A percentile compares a stretch with the other conserved stretches of the same genome.
These are phyloP conservation scores for Rhodotorula paludigena DNA, from an alignment of 768 basidiomycete species.

Conservation along the genomic window DNA sequence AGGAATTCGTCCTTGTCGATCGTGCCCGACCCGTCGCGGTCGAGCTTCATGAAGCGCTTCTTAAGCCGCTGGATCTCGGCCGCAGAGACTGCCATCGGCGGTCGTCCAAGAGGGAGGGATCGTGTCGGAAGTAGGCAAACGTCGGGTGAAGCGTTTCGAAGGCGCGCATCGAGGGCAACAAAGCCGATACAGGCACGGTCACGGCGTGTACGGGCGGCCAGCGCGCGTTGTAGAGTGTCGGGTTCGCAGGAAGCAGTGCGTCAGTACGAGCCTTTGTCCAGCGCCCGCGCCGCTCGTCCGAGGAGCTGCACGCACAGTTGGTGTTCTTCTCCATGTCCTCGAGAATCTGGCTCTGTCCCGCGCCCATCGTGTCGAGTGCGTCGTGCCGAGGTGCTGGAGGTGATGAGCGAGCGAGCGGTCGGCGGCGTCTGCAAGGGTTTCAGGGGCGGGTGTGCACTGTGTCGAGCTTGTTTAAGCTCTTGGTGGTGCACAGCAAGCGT, in stretches of 20 bases:
- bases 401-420: too few relatives aligned
- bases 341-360: constrained; percentile 76
- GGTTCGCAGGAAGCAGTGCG: background rate
- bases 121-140: background rate
- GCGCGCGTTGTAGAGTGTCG: background rate
- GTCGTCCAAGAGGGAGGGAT: background rate
- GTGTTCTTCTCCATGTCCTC: constrained; percentile 95
- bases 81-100: constrained; percentile 68
- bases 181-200: background rate
- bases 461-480: too few relatives aligned
- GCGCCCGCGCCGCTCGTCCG: too few relatives aligned
- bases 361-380: constrained; percentile 47
- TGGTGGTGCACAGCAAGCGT: too few relatives aligned
- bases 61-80: constrained; percentile 89
- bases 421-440: too few relatives aligned
- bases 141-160: background rate
- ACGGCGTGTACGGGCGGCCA: background rate
- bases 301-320: constrained; percentile 69
- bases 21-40: constrained; percentile 94
- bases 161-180: background rate
- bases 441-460: too few relatives aligned
- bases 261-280: background rate
- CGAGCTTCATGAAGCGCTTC: constrained; percentile 99
- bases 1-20: constrained; percentile 98
- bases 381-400: background rate